These are phyloP conservation scores for Wilcoxina mikolae DNA, from an alignment of 495 filamentous ascomycete species.

Conservation along the genomic window DNA sequence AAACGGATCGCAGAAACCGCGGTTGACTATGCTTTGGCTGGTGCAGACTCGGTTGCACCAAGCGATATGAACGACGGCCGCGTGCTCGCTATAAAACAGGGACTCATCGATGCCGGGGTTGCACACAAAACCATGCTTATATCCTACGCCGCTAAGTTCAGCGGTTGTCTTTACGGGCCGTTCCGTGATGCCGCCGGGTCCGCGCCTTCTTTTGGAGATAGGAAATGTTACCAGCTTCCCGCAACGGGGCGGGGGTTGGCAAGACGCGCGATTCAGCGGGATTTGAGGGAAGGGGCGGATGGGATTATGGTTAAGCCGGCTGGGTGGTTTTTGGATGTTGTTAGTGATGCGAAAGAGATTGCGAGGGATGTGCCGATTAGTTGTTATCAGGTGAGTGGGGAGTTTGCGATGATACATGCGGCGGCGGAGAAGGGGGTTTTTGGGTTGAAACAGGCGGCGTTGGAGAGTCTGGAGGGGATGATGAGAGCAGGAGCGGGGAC, in stretches of 20 bases:
- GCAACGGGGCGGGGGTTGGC: constrained; percentile 86
- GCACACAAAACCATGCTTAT: constrained; percentile 81
- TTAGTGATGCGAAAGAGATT: constrained; percentile 86
- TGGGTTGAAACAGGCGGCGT: constrained; percentile 86
- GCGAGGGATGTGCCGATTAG: constrained; percentile 80
- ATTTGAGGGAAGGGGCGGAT: constrained; percentile 86
- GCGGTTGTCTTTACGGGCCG: constrained; percentile 87
- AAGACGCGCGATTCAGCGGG: constrained; percentile 73
- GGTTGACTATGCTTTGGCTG: constrained; percentile 79
- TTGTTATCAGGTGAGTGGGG: constrained; percentile 91
- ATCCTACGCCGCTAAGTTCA: constrained; percentile 96
- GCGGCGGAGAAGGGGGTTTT: constrained; percentile 95
- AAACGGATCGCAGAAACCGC: constrained; percentile 89
- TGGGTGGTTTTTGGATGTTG: constrained; percentile 85
- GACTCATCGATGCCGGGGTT: constrained; percentile 80
- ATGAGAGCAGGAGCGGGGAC: constrained; percentile 83
- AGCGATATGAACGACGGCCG: constrained; percentile 98
- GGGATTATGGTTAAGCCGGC: constrained; percentile 99
- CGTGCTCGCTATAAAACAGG: constrained; percentile 89
- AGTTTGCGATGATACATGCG: constrained; percentile 97
- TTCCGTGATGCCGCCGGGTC: constrained; percentile 88
- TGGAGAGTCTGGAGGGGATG: constrained; percentile 85
- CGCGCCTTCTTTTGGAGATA: constrained; percentile 79
- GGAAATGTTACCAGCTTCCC: constrained; percentile 90
- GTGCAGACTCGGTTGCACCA: constrained; percentile 90